phyloP scores from a whole-genome alignment of 176 grass and related monocot species.

The Carex kokanica region DNA sequence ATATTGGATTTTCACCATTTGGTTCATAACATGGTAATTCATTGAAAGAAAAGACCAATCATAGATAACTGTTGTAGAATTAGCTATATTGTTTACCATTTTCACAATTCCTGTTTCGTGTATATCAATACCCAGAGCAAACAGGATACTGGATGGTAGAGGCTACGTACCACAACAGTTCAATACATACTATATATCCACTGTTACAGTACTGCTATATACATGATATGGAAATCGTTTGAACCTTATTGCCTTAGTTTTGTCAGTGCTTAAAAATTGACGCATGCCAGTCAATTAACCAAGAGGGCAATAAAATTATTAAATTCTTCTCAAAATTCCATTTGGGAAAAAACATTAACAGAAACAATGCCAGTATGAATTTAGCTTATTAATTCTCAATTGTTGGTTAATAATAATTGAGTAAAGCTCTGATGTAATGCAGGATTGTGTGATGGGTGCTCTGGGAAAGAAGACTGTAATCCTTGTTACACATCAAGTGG shows the following conservation, averaged over 20 bases:
- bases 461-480: conserved; percentile 74
- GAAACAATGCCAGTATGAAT: background rate
- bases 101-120: background rate
- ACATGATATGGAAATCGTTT: background rate
- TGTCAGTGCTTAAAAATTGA: background rate
- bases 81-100: background rate
- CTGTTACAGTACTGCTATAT: background rate
- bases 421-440: conserved; percentile 16
- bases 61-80: background rate
- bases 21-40: background rate
- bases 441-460: conserved; percentile 95
- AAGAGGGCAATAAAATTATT: background rate
- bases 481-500: conserved; percentile 94
- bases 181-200: background rate
- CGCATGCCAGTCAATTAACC: background rate
- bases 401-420: background rate
- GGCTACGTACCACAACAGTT: background rate
- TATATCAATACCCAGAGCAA: no score
- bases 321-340: background rate
- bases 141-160: background rate
- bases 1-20: background rate
- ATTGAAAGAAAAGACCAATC: background rate
- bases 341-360: background rate
- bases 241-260: background rate
- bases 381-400: background rate